phyloP scores from a whole-genome alignment of 805 yeast genomes.

The Torulaspora indica region DNA sequence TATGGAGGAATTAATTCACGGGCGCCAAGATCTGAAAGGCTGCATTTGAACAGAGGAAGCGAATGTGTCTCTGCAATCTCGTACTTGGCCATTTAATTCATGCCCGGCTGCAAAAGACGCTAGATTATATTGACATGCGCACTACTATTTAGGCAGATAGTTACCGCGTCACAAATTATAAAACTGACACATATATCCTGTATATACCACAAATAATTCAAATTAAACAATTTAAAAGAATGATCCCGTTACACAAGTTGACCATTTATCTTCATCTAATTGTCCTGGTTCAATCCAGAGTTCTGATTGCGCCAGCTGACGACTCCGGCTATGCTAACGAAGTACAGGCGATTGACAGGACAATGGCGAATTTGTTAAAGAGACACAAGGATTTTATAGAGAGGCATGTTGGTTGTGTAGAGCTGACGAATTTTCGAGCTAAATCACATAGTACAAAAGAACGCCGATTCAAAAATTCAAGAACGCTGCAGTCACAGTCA shows the following conservation, averaged over 20 bases:
- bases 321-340: neutral
- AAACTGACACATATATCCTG: neutral
- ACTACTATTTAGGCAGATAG: neutral
- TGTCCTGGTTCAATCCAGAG: neutral
- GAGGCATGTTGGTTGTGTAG: neutral
- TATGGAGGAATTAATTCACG: no score
- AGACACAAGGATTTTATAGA: neutral
- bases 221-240: neutral
- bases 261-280: neutral
- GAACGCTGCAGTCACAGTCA: no score
- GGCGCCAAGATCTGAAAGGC: no score
- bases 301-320: neutral
- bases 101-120: no score
- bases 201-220: neutral
- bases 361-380: neutral
- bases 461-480: no score
- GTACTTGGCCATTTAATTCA: no score
- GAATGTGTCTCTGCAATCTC: no score
- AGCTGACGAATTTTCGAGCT: neutral
- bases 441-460: neutral
- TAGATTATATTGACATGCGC: neutral
- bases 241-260: neutral
- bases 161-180: neutral
- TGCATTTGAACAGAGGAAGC: no score
- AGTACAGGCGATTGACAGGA: neutral